Base-by-base conservation (phyloP, 108 stramenopile genomes). In the Fragilariopsis cylindrus region DNA sequence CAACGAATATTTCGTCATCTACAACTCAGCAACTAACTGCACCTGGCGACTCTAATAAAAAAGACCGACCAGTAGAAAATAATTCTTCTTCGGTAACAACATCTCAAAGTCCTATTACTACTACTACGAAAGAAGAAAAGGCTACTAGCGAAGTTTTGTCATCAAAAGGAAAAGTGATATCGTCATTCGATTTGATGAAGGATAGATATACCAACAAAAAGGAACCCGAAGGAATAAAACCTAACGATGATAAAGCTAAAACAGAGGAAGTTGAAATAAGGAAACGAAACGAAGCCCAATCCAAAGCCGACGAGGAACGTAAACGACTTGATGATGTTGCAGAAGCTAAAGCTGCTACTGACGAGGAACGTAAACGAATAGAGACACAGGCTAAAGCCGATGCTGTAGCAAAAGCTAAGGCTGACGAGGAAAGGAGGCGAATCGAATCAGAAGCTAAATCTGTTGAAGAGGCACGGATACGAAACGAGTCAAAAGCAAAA, bases 341-440 rank as follows among this genome's bases (percentile, higher is more conserved):
- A 0, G 65, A 65, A 65, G 65, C 65, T 8, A 47, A 46, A 16
- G 18, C 12, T 15, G 19, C 8, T 42, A 42, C 65, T 4, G 65
- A 65, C 44, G 65, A 65, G 44, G 65, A 65, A 46, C 42, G 2
- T 47, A 65, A 48, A 65, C 46, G 65, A 48, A 7, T 65, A 5
- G 65, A 65, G 15, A 45, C 44, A 5, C 45, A 65, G n/a, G 65
- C 65, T 4, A 48, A 6, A 39, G 62, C 4, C 5, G 19, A 63
- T 15, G 62, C 15, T 30, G 62, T 39, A 63, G 62, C 62, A 19
- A 63, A 48, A 41, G 44, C 16, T 4, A 65, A 65, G 13, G 65
- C 65, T 46, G 65, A 65, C 18, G 65, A 65, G 19, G 65, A 65
- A 13, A 43, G 65, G 47, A 46, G 19, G 21, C 44, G 44, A 65